Evolutionary conservation across 768 basidiomycete genomes (phyloP).

Genomic region (Cystobasidiopsis lactophilus): DNA sequence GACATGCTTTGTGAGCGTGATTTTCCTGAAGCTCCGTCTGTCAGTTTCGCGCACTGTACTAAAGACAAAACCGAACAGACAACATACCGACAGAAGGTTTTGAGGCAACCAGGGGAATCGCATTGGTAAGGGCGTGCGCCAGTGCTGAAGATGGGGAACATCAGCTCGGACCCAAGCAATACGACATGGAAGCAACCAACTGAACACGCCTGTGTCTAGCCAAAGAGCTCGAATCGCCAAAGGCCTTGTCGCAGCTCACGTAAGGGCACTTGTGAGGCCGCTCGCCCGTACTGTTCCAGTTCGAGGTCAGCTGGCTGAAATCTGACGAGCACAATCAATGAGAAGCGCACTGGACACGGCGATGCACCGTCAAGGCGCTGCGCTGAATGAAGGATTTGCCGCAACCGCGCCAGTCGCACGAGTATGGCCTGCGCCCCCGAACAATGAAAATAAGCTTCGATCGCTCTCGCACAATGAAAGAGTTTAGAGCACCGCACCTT

Average conservation of each 20-base stretch:
- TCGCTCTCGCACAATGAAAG: background rate
- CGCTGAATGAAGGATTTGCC: conserved; percentile 34
- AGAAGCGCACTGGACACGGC: conserved; percentile 58
- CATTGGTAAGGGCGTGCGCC: conserved; percentile 27
- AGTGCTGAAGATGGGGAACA: conserved; percentile 10
- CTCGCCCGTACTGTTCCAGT: conserved; percentile 40
- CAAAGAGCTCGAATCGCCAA: conserved; percentile 75
- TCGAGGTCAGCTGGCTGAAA: background rate
- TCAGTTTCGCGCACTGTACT: background rate
- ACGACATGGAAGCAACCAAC: conserved; percentile 11
- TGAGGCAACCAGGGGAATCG: conserved; percentile 17
- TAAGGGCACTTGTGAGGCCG: conserved; percentile 69
- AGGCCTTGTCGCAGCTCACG: conserved; percentile 53
- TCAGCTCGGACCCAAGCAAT: background rate
- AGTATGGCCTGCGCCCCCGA: conserved; percentile 24
- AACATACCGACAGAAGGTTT: conserved; percentile 14
- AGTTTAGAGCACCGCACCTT: conserved; percentile 21
- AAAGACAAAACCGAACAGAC: background rate
- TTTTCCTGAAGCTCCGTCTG: conserved; percentile 24
- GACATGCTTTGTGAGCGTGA: conserved; percentile 27
- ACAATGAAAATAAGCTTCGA: background rate
- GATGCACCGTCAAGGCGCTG: conserved; percentile 71
- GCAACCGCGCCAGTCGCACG: conserved; percentile 17
- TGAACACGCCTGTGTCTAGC: conserved; percentile 57
- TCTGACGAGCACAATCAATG: background rate